phyloP scores from a whole-genome alignment of 2,329 filamentous ascomycete genomes.

The Aureobasidium sp. region DNA sequence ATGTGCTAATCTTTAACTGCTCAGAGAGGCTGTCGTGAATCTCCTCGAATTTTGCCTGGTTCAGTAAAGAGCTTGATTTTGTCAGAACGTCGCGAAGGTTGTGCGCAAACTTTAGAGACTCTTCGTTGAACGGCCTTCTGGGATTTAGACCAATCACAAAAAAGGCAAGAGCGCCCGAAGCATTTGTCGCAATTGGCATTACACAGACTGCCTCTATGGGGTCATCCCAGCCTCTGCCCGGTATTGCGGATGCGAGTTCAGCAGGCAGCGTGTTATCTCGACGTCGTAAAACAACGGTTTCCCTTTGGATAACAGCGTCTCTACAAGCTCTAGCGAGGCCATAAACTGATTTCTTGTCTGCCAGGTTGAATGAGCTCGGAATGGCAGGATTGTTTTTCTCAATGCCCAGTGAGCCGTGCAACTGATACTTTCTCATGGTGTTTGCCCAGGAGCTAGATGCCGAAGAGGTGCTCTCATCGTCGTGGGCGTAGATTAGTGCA shows the following conservation, averaged over 20 bases:
- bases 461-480: slow-evolving; percentile 20
- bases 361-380: slow-evolving; percentile 23
- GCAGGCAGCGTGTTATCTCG: slow-evolving; percentile 13
- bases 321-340: slow-evolving; percentile 19
- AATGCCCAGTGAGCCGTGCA: slow-evolving; percentile 26
- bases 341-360: background rate
- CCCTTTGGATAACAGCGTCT: background rate
- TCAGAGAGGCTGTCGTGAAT: slow-evolving; percentile 33
- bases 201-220: slow-evolving; percentile 15
- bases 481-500: slow-evolving; percentile 20
- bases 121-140: slow-evolving; percentile 32
- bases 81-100: slow-evolving; percentile 32
- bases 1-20: slow-evolving; percentile 27
- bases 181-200: slow-evolving; percentile 24
- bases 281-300: slow-evolving; percentile 8
- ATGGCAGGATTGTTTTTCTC: slow-evolving; percentile 22
- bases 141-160: slow-evolving; percentile 36
- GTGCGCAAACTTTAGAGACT: slow-evolving; percentile 34
- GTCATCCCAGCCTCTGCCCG: slow-evolving; percentile 12
- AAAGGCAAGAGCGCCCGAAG: slow-evolving; percentile 33
- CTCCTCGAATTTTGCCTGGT: slow-evolving; percentile 30
- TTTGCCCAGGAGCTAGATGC: slow-evolving; percentile 11
- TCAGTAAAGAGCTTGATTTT: slow-evolving; percentile 35
- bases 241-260: slow-evolving; percentile 9
- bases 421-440: slow-evolving; percentile 20